These are phyloP conservation scores for Mycosphaerella sp. DNA, from an alignment of 2,329 filamentous ascomycete genomes.

Conservation along the genomic window DNA sequence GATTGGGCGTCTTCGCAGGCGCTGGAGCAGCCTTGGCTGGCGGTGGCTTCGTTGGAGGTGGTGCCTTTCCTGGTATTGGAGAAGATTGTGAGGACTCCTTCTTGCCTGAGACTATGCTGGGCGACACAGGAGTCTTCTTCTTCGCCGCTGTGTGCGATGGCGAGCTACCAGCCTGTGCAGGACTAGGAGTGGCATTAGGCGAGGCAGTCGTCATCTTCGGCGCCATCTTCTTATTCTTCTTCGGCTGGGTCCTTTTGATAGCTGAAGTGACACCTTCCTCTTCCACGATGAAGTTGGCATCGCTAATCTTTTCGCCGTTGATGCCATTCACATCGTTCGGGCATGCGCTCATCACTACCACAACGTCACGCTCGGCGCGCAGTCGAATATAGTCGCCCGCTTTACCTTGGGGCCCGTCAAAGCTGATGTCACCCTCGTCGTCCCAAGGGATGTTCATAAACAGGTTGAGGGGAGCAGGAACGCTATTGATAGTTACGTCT, in stretches of 20 bases:
- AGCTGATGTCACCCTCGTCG: slow-evolving; percentile 38
- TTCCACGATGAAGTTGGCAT: slow-evolving; percentile 40
- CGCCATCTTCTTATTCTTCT: slow-evolving; percentile 18
- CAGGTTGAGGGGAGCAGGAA: slow-evolving; percentile 43
- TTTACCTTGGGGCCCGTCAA: slow-evolving; percentile 38
- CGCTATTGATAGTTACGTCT: slow-evolving; percentile 44
- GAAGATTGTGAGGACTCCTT: slow-evolving; percentile 5
- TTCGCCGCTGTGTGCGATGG: slow-evolving; percentile 3
- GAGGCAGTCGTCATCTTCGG: slow-evolving; percentile 14
- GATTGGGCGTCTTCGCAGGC: slow-evolving; percentile 4
- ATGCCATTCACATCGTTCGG: slow-evolving; percentile 42
- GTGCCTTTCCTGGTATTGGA: slow-evolving; percentile 6
- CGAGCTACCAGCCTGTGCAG: slow-evolving; percentile 10
- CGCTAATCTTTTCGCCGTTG: slow-evolving; percentile 38
- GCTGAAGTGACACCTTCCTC: slow-evolving; percentile 20
- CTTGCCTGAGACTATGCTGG: slow-evolving; percentile 5
- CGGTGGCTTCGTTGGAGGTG: slow-evolving; percentile 8
- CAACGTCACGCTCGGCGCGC: slow-evolving; percentile 40
- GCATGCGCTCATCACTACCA: slow-evolving; percentile 45
- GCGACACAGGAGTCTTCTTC: slow-evolving; percentile 12
- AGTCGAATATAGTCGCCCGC: slow-evolving; percentile 41
- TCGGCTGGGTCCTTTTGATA: slow-evolving; percentile 19
- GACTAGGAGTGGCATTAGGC: slow-evolving; percentile 6
- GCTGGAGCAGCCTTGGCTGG: slow-evolving; percentile 5
- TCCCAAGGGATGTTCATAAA: slow-evolving; percentile 45